phyloP scores from a whole-genome alignment of 1,139 yeast genomes.

The Pneumocystis canis region DNA sequence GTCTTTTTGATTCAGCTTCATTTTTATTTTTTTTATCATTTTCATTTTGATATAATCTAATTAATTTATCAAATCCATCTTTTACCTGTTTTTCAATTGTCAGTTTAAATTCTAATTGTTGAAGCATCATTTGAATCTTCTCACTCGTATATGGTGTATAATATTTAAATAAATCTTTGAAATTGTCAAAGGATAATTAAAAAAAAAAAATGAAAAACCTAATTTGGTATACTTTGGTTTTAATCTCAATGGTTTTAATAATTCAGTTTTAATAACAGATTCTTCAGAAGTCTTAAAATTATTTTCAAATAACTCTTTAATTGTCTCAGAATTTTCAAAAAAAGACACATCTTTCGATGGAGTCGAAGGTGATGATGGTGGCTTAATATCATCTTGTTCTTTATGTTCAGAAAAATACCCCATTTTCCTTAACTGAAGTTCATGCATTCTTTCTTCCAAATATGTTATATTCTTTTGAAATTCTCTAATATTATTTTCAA shows the following conservation, averaged over 20 bases:
- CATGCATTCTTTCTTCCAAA: constrained; percentile 59
- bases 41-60: constrained; percentile 71
- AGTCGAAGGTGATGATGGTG: constrained; percentile 10
- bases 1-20: constrained; percentile 77
- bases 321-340: background rate
- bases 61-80: constrained; percentile 80
- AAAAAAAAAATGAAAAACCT: constrained; percentile 12
- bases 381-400: constrained; percentile 1
- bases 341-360: constrained; percentile 6
- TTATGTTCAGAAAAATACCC: constrained; percentile 2
- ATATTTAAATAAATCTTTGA: constrained; percentile 59
- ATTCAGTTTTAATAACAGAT: background rate
- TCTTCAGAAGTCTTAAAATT: background rate
- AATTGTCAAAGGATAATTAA: background rate
- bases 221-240: constrained; percentile 16
- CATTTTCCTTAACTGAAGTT: constrained; percentile 30
- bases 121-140: constrained; percentile 86
- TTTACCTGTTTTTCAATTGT: constrained; percentile 88
- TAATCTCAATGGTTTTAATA: background rate
- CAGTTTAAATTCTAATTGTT: constrained; percentile 79
- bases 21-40: constrained; percentile 77
- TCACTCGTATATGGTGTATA: constrained; percentile 95
- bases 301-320: background rate
- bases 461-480: constrained; percentile 85
- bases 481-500: constrained; percentile 81